Percentiles rank a stretch among this genome's conserved stretches.
Evolutionary conservation across 2,329 filamentous ascomycete genomes (phyloP).

Genomic region (Colletotrichum camelliae): DNA sequence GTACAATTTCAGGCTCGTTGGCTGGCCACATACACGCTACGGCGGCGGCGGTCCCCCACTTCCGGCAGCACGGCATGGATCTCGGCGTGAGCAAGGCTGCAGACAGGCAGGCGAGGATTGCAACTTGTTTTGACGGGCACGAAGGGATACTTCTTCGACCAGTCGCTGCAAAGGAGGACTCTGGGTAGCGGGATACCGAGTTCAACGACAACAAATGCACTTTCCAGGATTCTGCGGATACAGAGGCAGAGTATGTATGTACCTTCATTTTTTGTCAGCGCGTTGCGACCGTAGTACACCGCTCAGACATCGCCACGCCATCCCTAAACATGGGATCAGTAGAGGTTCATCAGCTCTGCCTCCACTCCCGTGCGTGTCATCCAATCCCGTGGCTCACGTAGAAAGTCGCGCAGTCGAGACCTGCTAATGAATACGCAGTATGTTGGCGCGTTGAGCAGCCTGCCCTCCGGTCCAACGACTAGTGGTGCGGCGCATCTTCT

Average conservation of each 20-base stretch:
- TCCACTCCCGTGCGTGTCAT: not conserved
- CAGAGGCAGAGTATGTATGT: not conserved
- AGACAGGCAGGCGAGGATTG: not conserved
- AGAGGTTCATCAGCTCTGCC: not conserved
- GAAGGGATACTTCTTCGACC: not conserved
- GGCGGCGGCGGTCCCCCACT: not conserved
- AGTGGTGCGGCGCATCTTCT: not conserved
- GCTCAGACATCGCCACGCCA: not conserved
- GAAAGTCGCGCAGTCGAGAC: not conserved
- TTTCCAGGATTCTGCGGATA: not conserved
- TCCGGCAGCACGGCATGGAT: not conserved
- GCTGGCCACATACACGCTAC: not conserved
- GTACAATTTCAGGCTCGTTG: not conserved
- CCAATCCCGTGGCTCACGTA: not conserved
- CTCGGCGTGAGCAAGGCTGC: not conserved
- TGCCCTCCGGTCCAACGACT: not conserved
- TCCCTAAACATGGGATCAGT: not conserved
- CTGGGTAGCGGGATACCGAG: not conserved
- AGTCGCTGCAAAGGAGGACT: not conserved
- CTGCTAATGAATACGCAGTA: not conserved
- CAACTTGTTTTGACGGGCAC: not conserved
- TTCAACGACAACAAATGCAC: not conserved
- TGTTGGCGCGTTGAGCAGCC: not conserved
- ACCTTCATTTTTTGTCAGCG: not conserved
- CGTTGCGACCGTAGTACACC: not conserved